Percentiles rank a stretch among this genome's conserved stretches.
phyloP scores from a whole-genome alignment of 441 rosid species.

The Syzygium syzygioides region DNA sequence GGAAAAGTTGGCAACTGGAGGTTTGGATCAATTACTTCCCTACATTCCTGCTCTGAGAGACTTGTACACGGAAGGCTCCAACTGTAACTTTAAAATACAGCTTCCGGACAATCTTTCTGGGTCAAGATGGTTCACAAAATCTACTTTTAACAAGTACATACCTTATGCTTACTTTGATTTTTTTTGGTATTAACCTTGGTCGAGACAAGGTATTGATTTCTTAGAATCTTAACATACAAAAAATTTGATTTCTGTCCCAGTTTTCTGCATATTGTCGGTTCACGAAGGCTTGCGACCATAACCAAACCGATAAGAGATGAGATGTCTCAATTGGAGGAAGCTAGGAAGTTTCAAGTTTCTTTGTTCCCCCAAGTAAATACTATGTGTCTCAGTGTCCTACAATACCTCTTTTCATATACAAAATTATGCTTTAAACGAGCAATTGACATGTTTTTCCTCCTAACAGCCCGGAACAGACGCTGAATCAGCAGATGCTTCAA shows the following conservation, averaged over 20 bases:
- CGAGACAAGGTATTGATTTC: neutral
- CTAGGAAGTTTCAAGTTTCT: slow-evolving; percentile 55
- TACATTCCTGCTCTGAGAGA: slow-evolving; percentile 36
- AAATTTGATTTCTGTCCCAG: slow-evolving; percentile 19
- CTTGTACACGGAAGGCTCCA: slow-evolving; percentile 33
- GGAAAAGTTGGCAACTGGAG: slow-evolving; percentile 43
- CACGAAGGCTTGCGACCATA: slow-evolving; percentile 26
- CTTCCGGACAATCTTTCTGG: slow-evolving; percentile 20
- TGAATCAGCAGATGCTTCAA: slow-evolving; percentile 43
- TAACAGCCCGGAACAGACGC: slow-evolving; percentile 29
- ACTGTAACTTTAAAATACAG: slow-evolving; percentile 41
- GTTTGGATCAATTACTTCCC: slow-evolving; percentile 43
- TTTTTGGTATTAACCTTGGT: neutral
- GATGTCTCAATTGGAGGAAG: slow-evolving; percentile 60
- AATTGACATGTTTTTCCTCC: slow-evolving; percentile 11
- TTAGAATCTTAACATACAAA: neutral
- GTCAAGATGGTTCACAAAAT: slow-evolving; percentile 52
- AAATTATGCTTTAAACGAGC: slow-evolving; percentile 1
- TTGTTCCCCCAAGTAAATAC: slow-evolving; percentile 38
- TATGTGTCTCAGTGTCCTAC: neutral
- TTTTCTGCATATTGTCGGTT: slow-evolving; percentile 38
- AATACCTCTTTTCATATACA: no score
- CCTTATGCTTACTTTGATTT: neutral
- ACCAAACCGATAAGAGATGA: slow-evolving; percentile 41
- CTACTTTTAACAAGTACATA: slow-evolving; percentile 50